These are phyloP conservation scores for Beta macrorhiza DNA, from an alignment of 179 eudicot species.

Conservation along the genomic window DNA sequence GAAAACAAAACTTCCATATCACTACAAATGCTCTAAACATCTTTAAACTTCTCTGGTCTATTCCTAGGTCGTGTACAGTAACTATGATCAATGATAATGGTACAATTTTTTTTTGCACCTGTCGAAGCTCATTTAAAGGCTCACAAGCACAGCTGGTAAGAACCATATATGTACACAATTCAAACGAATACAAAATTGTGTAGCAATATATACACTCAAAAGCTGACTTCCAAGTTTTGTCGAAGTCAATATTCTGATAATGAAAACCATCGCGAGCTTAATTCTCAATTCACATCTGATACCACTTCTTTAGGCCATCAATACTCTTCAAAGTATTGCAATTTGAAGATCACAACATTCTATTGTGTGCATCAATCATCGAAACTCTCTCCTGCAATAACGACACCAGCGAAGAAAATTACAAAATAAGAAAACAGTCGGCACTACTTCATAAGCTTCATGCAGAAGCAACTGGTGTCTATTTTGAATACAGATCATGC, in stretches of 20 bases:
- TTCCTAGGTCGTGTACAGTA: constrained; percentile 21
- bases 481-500: not conserved
- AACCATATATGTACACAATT: constrained; percentile 26
- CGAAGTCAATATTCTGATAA: not conserved
- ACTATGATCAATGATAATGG: constrained; percentile 10
- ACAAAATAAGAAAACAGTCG: not conserved
- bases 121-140: not conserved
- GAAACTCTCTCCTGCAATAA: constrained; percentile 35
- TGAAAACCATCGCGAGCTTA: not conserved
- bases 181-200: constrained; percentile 34
- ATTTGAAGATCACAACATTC: constrained; percentile 30
- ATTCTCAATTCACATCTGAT: not conserved
- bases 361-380: constrained; percentile 30
- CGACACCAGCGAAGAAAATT: constrained; percentile 4
- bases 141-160: constrained; percentile 10
- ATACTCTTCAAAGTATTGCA: not conserved
- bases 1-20: constrained; percentile 14
- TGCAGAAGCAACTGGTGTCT: constrained; percentile 19
- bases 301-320: constrained; percentile 4
- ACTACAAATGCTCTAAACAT: constrained; percentile 11
- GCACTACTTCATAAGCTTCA: not conserved
- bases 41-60: constrained; percentile 5
- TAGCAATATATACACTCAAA: constrained; percentile 17
- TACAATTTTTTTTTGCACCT: constrained; percentile 5
- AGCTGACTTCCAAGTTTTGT: constrained; percentile 17